These are phyloP conservation scores for Cicer chorassanicum DNA, from an alignment of 306 rosid genomes.

Conservation along the genomic window DNA sequence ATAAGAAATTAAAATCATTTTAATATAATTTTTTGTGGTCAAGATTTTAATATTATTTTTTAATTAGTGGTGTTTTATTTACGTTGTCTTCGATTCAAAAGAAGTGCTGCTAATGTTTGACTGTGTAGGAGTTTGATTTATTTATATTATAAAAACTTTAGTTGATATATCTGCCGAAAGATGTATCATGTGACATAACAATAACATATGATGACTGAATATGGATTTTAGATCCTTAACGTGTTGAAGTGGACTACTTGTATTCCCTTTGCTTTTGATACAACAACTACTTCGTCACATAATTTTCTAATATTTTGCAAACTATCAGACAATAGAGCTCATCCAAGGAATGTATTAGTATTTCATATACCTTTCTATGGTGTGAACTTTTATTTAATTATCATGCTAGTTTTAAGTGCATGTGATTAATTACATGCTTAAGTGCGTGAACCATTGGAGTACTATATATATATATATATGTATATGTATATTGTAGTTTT, in stretches of 20 bases:
- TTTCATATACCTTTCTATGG: not conserved
- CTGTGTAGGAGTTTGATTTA: conserved; percentile 28
- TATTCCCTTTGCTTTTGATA: not conserved
- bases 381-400: not conserved
- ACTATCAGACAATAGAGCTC: not conserved
- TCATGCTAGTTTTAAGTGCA: not conserved
- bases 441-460: not conserved
- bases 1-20: too few species aligned
- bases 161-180: conserved; percentile 47
- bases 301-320: conserved; percentile 9
- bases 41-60: too few species aligned
- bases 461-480: too few species aligned
- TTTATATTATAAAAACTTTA: conserved; percentile 32
- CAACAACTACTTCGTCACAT: not conserved
- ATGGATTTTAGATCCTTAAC: conserved; percentile 1
- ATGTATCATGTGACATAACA: conserved; percentile 39
- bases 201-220: not conserved
- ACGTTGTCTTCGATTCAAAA: not conserved
- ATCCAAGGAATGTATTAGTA: not conserved
- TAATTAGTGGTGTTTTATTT: not conserved
- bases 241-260: conserved; percentile 18
- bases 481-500: not conserved
- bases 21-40: too few species aligned
- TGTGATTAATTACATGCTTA: not conserved
- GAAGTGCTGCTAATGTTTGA: conserved; percentile 34